A percentile compares a stretch with the other conserved stretches of the same genome.
Conservation (phyloP, 2,329 filamentous ascomycete species). For the Fusarium subtropicale region DNA sequence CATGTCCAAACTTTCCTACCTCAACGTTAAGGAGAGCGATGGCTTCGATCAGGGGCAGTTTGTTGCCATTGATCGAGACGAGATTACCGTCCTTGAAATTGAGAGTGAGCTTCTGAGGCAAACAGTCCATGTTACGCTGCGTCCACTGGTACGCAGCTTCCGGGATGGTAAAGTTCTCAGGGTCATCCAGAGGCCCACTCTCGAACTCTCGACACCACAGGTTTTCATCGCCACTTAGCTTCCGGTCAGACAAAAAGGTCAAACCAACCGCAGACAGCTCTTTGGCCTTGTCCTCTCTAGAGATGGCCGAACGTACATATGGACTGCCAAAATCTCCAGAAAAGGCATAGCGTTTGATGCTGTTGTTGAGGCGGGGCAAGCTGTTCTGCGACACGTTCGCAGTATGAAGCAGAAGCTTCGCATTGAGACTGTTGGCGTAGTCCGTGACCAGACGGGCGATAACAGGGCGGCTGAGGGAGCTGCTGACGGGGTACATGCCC, state of each 20-base stretch:
- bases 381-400: neutral
- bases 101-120: neutral
- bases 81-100: neutral
- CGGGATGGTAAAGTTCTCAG: neutral
- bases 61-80: neutral
- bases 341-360: neutral
- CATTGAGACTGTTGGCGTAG: neutral
- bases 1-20: neutral
- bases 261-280: neutral
- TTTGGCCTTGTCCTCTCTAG: neutral
- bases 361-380: neutral
- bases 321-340: neutral
- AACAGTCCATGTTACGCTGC: too few species aligned
- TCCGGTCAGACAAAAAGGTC: neutral
- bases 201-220: neutral
- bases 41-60: neutral
- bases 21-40: neutral
- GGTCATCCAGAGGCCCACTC: neutral
- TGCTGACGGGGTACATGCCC: neutral
- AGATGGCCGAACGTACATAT: neutral
- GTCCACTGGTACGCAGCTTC: neutral
- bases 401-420: neutral
- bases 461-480: neutral
- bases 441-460: neutral
- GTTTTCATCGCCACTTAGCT: neutral